Base-by-base conservation (phyloP, 1,139 yeast genomes). In the Candida pseudoviswanathii region DNA sequence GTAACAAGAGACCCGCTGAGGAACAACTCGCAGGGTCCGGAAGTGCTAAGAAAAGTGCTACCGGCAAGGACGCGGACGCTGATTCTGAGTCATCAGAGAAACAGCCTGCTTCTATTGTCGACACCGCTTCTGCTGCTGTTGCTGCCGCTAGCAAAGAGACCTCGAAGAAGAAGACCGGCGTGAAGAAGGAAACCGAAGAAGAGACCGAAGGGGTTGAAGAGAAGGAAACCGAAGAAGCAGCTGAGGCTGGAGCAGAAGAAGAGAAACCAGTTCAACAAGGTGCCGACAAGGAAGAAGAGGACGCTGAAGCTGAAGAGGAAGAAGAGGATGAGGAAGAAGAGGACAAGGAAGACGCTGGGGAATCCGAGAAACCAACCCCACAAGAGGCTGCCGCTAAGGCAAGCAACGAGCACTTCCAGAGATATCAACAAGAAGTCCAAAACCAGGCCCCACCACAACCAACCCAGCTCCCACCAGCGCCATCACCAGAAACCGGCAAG, bases 41-140 rank as follows among this genome's bases (percentile, higher is more conserved):
- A 55, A 70, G 65, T 55, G 49, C 53, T 41, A 68, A 66, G 56
- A 53, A 54, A 45, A 66, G 26, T 33, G 27, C n/a, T n/a, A n/a
- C 29, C 56, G 25, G 25, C 7, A 69, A 71, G 52, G 73, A 70
- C 27, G 65, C 71, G 44, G 75, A 74, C 48, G 76, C 78, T 51
- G 82, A 78, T 59, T 73, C 81, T 43, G 81, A 77, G 55, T 65
- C 78, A 56, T 68, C 78, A 51, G 75, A 73, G 33, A 80, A 77
- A 52, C 80, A 77, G 49, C 62, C 75, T 11, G 68, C 71, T 39
- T 70, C 70, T 54, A 56, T 51, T 46, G 57, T 52, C 24, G 51
- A 53, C n/a, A 51, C 54, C 29, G 55, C 59, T 41, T 58, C 58
- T 21, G 58, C 51, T 36, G 57, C 58, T 9, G 58, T 45, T 21